These are phyloP conservation scores for Withania somnifera DNA, from an alignment of 305 asterid species.

Conservation along the genomic window DNA sequence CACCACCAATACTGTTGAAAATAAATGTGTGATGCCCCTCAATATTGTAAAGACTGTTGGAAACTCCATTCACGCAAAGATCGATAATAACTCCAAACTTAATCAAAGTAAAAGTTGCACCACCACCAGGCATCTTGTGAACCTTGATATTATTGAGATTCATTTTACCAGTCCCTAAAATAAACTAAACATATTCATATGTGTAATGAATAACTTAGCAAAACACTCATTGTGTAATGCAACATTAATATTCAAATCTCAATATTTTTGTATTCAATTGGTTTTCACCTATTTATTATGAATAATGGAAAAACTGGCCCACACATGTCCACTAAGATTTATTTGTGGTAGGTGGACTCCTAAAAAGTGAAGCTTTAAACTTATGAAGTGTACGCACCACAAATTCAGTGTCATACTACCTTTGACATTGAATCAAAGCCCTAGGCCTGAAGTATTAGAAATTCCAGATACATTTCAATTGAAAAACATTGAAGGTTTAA, in stretches of 20 bases:
- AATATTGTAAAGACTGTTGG: slow-evolving; percentile 92
- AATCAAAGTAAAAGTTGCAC: slow-evolving; percentile 53
- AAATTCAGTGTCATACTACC: background rate
- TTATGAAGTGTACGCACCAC: background rate
- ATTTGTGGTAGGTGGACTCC: no score
- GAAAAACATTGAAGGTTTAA: background rate
- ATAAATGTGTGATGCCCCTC: slow-evolving; percentile 97
- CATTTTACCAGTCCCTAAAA: slow-evolving; percentile 47
- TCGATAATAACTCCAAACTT: slow-evolving; percentile 65
- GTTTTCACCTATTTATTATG: background rate
- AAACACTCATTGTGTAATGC: background rate
- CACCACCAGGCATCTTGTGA: slow-evolving; percentile 81
- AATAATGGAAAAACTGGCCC: background rate
- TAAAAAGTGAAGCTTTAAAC: no score
- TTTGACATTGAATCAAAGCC: background rate
- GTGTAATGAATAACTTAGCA: no score
- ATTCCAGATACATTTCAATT: background rate
- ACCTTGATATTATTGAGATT: slow-evolving; percentile 56
- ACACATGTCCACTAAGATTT: background rate
- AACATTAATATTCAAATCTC: background rate
- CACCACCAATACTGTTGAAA: slow-evolving; percentile 74
- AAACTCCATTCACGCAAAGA: slow-evolving; percentile 56
- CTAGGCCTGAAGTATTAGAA: background rate
- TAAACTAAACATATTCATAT: background rate
- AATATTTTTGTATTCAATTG: background rate